Percentiles rank a stretch among this genome's conserved stretches.
Conservation (phyloP, 768 basidiomycete species). For the Tulasnella sp. region DNA sequence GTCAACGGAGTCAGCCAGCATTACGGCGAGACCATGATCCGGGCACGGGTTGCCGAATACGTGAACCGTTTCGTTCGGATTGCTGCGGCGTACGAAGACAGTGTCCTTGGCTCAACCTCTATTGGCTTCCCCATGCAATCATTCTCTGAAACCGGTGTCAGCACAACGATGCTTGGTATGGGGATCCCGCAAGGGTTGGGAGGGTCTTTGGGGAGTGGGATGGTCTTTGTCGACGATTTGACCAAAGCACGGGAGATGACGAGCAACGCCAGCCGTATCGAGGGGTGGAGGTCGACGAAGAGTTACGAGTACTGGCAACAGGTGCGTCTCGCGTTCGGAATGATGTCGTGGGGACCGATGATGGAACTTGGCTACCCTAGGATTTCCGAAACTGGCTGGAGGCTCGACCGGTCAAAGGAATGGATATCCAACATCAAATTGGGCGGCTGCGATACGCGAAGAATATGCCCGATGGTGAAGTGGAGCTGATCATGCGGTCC, state of each 20-base stretch:
- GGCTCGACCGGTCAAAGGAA: constrained; percentile 66
- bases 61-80: constrained; percentile 83
- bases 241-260: constrained; percentile 69
- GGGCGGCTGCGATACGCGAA: constrained; percentile 76
- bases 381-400: constrained; percentile 64
- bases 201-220: constrained; percentile 74
- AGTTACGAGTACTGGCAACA: constrained; percentile 72
- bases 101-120: constrained; percentile 63
- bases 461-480: constrained; percentile 72
- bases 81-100: constrained; percentile 90
- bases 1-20: constrained; percentile 85
- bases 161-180: constrained; percentile 43
- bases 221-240: constrained; percentile 74
- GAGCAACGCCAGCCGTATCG: constrained; percentile 80
- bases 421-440: constrained; percentile 87
- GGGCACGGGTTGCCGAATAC: constrained; percentile 89
- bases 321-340: constrained; percentile 51
- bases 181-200: constrained; percentile 47
- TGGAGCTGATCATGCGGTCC: constrained; percentile 70
- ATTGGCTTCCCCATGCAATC: constrained; percentile 69
- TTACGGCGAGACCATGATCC: constrained; percentile 86
- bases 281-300: constrained; percentile 87
- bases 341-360: not conserved
- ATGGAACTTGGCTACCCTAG: constrained; percentile 47
- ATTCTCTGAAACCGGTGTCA: constrained; percentile 45